A percentile compares a stretch with the other conserved stretches of the same genome.
phyloP scores from a whole-genome alignment of 2,329 filamentous ascomycete genomes.

The Aspergillus pseudonomiae region DNA sequence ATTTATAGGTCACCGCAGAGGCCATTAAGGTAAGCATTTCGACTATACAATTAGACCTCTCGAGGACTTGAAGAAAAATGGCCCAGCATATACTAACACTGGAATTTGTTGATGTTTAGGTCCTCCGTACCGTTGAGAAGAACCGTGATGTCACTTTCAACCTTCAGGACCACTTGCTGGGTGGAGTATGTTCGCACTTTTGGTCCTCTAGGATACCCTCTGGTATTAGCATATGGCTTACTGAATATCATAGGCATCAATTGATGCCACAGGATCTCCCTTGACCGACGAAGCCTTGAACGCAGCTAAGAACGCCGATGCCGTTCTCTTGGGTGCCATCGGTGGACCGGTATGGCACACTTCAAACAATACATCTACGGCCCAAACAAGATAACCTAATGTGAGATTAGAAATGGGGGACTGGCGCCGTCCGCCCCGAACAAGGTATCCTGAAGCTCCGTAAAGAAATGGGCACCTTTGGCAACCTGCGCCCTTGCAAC shows the following conservation, averaged over 20 bases:
- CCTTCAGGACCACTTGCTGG: conserved; percentile 85
- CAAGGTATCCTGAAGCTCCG: conserved; percentile 88
- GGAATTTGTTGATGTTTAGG: conserved; percentile 48
- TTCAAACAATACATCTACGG: background rate
- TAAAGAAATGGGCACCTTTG: conserved; percentile 91
- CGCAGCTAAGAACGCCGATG: conserved; percentile 83
- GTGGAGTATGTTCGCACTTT: conserved; percentile 71
- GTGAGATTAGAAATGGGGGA: conserved; percentile 76
- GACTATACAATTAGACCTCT: background rate
- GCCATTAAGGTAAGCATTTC: conserved; percentile 71
- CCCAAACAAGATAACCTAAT: conserved; percentile 9
- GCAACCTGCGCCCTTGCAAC: conserved; percentile 93
- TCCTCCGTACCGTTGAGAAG: conserved; percentile 78
- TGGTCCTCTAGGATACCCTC: background rate
- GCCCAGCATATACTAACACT: background rate
- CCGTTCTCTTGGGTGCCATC: conserved; percentile 89
- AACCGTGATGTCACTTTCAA: conserved; percentile 77
- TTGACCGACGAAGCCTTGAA: conserved; percentile 81
- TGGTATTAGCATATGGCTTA: background rate
- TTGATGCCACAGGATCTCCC: conserved; percentile 76
- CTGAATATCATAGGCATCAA: conserved; percentile 68
- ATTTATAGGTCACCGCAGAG: conserved; percentile 72
- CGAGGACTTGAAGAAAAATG: background rate
- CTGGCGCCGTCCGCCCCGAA: conserved; percentile 83
- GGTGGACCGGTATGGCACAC: conserved; percentile 71